Evolutionary conservation across 768 basidiomycete genomes (phyloP).

Genomic region (Boletus insuetus): DNA sequence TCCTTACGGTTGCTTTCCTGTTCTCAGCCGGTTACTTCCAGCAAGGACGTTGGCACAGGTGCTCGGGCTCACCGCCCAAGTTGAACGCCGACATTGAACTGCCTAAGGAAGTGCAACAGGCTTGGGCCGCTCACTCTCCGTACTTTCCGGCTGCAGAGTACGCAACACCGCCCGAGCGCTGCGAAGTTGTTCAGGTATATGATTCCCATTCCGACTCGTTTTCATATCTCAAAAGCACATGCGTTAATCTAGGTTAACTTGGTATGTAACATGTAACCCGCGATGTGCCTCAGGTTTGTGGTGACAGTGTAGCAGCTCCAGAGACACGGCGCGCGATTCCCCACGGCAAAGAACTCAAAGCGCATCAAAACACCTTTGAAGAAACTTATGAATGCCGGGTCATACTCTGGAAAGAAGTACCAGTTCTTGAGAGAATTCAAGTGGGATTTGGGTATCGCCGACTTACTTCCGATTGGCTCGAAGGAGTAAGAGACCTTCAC

Average conservation of each 20-base stretch:
- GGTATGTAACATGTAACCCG: conserved; percentile 14
- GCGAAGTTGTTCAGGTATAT: conserved; percentile 55
- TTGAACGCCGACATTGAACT: conserved; percentile 1
- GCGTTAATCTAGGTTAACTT: conserved; percentile 23
- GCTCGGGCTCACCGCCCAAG: background rate
- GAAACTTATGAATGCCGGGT: conserved; percentile 50
- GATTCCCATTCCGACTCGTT: background rate
- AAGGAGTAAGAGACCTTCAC: conserved; percentile 45
- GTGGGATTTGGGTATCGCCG: conserved; percentile 55
- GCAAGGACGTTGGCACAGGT: conserved; percentile 6
- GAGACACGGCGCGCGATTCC: conserved; percentile 78
- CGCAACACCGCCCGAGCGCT: conserved; percentile 42
- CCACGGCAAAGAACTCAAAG: conserved; percentile 49
- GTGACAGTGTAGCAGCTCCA: conserved; percentile 51
- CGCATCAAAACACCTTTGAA: conserved; percentile 46
- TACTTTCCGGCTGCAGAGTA: conserved; percentile 51
- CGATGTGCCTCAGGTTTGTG: background rate
- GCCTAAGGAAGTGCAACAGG: conserved; percentile 26
- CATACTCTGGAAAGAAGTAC: conserved; percentile 45
- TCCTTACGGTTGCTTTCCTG: conserved; percentile 18
- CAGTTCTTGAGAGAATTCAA: conserved; percentile 57
- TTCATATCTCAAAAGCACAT: background rate
- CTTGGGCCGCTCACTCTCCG: conserved; percentile 65
- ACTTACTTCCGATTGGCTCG: conserved; percentile 68
- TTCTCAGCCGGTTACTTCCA: conserved; percentile 13